Evolutionary conservation across 2,329 filamentous ascomycete genomes (phyloP).

Genomic region (Claviceps paspali): DNA sequence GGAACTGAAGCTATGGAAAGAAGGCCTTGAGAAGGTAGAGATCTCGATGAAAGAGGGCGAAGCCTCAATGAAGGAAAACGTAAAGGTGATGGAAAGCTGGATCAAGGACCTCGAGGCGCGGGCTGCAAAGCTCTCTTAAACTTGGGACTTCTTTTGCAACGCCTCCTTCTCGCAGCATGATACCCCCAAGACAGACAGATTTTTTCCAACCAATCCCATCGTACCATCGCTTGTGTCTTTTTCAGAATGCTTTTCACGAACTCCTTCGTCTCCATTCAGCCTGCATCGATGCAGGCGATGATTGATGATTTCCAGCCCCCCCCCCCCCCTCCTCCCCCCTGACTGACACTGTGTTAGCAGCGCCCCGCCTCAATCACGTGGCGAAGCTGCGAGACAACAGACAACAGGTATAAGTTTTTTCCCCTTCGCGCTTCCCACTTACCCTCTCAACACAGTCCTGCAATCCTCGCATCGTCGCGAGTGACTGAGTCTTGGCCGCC

Average conservation of each 20-base stretch:
- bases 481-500: too few relatives aligned
- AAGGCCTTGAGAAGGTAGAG: constrained; percentile 68
- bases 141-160: background rate
- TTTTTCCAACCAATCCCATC: too few relatives aligned
- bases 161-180: constrained; percentile 3
- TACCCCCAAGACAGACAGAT: too few relatives aligned
- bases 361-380: constrained; percentile 1
- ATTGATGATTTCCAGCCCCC: too few relatives aligned
- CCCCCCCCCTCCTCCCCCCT: too few relatives aligned
- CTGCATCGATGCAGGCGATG: too few relatives aligned
- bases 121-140: constrained; percentile 41
- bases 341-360: too few relatives aligned
- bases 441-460: background rate
- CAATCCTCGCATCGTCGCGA: background rate
- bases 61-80: constrained; percentile 58
- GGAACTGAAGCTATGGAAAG: constrained; percentile 77
- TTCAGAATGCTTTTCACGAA: too few relatives aligned
- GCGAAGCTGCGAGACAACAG: background rate
- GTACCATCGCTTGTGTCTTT: too few relatives aligned
- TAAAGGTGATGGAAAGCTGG: constrained; percentile 75
- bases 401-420: too few relatives aligned
- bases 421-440: too few relatives aligned
- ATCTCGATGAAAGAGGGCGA: constrained; percentile 55
- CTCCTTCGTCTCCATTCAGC: background rate
- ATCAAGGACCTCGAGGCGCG: constrained; percentile 73